A percentile compares a stretch with the other conserved stretches of the same genome.
These are phyloP conservation scores for Salix suchowensis DNA, from an alignment of 345 rosid species.

Conservation along the genomic window DNA sequence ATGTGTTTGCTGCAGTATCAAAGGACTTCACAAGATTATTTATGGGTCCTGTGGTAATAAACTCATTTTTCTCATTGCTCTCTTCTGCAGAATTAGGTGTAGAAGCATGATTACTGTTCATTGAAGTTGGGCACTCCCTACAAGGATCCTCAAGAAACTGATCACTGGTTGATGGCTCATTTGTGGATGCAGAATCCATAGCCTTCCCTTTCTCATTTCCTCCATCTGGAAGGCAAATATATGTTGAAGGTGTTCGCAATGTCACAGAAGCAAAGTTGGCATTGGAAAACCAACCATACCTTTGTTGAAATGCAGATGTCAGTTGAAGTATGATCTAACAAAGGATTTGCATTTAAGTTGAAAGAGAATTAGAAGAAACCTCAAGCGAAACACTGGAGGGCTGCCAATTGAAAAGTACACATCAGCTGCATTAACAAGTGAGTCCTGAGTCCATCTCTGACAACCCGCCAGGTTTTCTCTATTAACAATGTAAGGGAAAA, in stretches of 20 bases:
- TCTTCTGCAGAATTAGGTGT: conserved; percentile 9
- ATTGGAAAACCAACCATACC: conserved; percentile 93
- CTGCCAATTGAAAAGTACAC: conserved; percentile 64
- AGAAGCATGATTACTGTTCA: conserved; percentile 28
- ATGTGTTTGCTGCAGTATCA: conserved; percentile 22
- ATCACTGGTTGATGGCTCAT: conserved; percentile 32
- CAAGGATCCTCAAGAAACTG: conserved; percentile 27
- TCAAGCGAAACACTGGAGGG: conserved; percentile 80
- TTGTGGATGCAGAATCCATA: conserved; percentile 28
- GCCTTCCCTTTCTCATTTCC: conserved; percentile 31
- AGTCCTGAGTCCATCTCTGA: conserved; percentile 81
- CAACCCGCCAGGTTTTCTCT: conserved; percentile 53
- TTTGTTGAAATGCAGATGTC: conserved; percentile 35
- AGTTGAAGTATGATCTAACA: conserved; percentile 8
- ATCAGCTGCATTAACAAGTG: conserved; percentile 67
- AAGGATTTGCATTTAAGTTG: conserved; percentile 2
- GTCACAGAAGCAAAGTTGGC: conserved; percentile 32
- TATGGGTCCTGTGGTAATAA: conserved; percentile 11
- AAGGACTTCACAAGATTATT: conserved; percentile 26
- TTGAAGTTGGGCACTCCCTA: conserved; percentile 28
- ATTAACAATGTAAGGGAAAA: conserved; percentile 66
- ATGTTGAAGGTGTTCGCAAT: conserved; percentile 35
- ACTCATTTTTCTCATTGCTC: conserved; percentile 18
- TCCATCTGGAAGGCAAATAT: conserved; percentile 33
- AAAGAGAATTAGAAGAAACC: conserved; percentile 43